Percentiles rank a stretch among this genome's conserved stretches.
Evolutionary conservation across 441 rosid genomes (phyloP).

Genomic region (Adansonia rubrostipa): DNA sequence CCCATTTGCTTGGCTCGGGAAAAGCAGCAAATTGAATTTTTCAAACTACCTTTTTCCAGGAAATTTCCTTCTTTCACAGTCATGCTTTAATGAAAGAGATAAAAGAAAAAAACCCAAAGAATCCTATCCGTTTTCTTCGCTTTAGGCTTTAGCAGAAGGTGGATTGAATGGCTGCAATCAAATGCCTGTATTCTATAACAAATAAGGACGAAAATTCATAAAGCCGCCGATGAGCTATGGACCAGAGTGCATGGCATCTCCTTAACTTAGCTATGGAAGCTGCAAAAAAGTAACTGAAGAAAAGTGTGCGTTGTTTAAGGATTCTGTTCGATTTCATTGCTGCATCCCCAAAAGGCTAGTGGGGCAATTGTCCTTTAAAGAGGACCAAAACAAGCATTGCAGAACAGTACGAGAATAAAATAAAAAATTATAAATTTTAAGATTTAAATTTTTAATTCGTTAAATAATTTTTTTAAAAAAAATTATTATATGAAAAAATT

Average conservation of each 20-base stretch:
- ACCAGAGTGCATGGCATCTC: not conserved
- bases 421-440: too few species aligned
- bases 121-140: not conserved
- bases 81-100: not conserved
- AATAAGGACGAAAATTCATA: not conserved
- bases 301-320: not conserved
- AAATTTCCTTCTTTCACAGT: slow-evolving; percentile 1
- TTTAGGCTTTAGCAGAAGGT: not conserved
- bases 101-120: not conserved
- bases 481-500: too few species aligned
- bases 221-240: not conserved
- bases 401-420: too few species aligned
- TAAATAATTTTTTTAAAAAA: too few species aligned
- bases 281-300: not conserved
- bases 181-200: not conserved
- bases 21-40: not conserved
- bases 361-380: not conserved
- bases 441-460: too few species aligned
- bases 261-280: not conserved
- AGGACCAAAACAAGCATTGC: not conserved
- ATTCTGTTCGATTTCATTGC: slow-evolving; percentile 2
- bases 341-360: not conserved
- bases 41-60: not conserved
- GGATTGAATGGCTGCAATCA: slow-evolving; percentile 13
- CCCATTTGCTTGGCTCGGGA: not conserved